Evolutionary conservation across 2,329 filamentous ascomycete species (phyloP).

Genomic region (Leptographium procerum): DNA sequence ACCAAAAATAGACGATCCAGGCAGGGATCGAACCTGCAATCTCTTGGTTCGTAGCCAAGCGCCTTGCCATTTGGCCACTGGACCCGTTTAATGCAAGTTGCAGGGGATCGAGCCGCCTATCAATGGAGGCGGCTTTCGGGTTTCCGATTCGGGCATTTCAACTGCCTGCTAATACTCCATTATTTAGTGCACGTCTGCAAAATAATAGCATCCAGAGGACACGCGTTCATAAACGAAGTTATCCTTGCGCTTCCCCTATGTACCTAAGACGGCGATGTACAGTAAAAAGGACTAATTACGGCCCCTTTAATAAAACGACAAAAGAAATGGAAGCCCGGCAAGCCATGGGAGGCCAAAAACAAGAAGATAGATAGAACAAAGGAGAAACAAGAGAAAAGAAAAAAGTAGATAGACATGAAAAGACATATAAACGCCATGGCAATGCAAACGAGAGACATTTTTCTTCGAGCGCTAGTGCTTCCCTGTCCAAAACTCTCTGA

Average conservation of each 20-base stretch:
- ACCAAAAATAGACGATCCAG: conserved; percentile 12
- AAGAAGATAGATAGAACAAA: neutral
- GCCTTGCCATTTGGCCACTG: conserved; percentile 23
- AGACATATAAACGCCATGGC: conserved; percentile 4
- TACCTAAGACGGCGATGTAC: neutral
- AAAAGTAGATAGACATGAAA: too few relatives aligned
- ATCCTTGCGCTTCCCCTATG: neutral
- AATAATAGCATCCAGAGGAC: too few relatives aligned
- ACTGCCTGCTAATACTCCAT: too few relatives aligned
- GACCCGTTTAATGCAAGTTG: conserved; percentile 1
- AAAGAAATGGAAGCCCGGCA: neutral
- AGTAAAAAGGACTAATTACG: neutral
- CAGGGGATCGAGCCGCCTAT: neutral
- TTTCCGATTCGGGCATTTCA: too few relatives aligned
- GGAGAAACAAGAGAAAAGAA: neutral
- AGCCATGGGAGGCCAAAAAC: neutral
- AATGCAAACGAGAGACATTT: conserved; percentile 7
- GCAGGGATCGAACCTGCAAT: conserved; percentile 26
- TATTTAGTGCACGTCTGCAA: too few relatives aligned
- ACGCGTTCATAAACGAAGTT: neutral
- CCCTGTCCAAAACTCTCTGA: neutral
- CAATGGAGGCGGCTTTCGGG: neutral
- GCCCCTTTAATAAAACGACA: neutral
- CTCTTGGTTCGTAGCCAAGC: conserved; percentile 27
- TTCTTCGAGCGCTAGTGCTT: too few relatives aligned